phyloP scores from a whole-genome alignment of 2,329 filamentous ascomycete genomes.

The Colletotrichum lentis region DNA sequence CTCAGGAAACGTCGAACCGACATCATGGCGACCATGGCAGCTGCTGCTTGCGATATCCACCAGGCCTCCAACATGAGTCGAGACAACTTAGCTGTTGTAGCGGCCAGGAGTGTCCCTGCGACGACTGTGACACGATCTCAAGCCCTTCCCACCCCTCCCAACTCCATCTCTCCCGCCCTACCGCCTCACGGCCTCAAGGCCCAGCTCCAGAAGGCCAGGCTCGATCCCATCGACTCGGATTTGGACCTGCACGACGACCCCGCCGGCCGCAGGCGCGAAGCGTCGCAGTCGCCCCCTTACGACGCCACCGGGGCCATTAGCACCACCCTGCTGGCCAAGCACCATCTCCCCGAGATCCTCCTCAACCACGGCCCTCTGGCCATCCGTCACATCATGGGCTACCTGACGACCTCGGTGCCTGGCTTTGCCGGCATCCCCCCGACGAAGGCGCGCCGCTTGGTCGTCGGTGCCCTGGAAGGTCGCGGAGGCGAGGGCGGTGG shows the following conservation, averaged over 20 bases:
- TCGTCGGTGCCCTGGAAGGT: conserved; percentile 91
- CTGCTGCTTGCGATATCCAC: conserved; percentile 73
- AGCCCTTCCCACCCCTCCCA: conserved; percentile 87
- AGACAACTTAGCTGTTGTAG: conserved; percentile 79
- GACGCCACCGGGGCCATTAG: conserved; percentile 87
- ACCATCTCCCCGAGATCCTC: conserved; percentile 90
- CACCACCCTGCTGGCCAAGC: conserved; percentile 82
- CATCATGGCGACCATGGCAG: conserved; percentile 71
- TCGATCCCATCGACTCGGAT: conserved; percentile 81
- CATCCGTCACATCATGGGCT: conserved; percentile 94
- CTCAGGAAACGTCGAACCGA: conserved; percentile 46
- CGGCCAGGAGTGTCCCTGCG: conserved; percentile 69
- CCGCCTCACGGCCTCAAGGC: conserved; percentile 81
- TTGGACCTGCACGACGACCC: conserved; percentile 74
- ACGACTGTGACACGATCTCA: conserved; percentile 65
- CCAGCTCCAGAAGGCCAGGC: conserved; percentile 66
- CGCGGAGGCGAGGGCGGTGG: conserved; percentile 70
- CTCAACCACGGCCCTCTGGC: conserved; percentile 88
- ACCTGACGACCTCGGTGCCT: conserved; percentile 90
- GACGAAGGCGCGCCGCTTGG: conserved; percentile 86
- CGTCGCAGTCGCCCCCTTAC: conserved; percentile 58
- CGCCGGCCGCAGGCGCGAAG: conserved; percentile 42
- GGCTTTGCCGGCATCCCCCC: conserved; percentile 90
- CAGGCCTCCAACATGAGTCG: conserved; percentile 64
- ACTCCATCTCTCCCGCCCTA: conserved; percentile 90